Percentiles rank a stretch among this genome's conserved stretches.
Evolutionary conservation across 2,329 filamentous ascomycete species (phyloP).

Genomic region (Botrytis porri): DNA sequence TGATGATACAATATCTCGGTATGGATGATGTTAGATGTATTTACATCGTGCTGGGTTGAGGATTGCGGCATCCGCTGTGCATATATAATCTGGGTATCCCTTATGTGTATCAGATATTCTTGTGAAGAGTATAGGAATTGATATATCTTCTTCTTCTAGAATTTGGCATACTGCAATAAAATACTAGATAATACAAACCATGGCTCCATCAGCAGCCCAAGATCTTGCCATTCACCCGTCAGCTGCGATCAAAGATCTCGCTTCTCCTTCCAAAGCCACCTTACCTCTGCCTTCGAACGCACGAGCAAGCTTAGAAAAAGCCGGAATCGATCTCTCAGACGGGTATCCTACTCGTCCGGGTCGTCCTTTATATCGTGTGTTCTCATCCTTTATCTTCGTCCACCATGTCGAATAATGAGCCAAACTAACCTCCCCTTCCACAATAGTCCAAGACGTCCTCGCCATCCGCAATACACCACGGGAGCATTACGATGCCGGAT

Average conservation of each 20-base stretch:
- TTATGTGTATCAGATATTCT: neutral
- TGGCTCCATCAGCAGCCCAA: conserved; percentile 39
- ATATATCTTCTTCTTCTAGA: neutral
- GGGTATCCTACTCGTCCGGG: conserved; percentile 71
- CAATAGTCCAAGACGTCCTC: conserved; percentile 57
- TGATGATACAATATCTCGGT: neutral
- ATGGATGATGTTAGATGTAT: neutral
- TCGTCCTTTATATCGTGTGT: conserved; percentile 54
- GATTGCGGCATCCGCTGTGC: neutral
- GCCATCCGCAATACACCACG: conserved; percentile 59
- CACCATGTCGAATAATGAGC: neutral
- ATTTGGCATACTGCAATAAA: neutral
- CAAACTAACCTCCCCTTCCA: neutral
- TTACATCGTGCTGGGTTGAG: neutral
- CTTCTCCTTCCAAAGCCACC: conserved; percentile 60
- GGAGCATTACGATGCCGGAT: conserved; percentile 57
- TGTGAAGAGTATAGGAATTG: neutral
- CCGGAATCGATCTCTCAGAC: conserved; percentile 64
- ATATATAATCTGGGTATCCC: neutral
- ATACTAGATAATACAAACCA: neutral
- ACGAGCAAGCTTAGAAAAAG: conserved; percentile 60
- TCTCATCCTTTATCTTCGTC: neutral
- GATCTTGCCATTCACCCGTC: conserved; percentile 55
- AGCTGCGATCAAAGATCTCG: conserved; percentile 56
- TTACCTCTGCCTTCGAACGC: conserved; percentile 59